phyloP scores from a whole-genome alignment of 192 early-diverging fungal species.

The Powellomyces hirtus region DNA sequence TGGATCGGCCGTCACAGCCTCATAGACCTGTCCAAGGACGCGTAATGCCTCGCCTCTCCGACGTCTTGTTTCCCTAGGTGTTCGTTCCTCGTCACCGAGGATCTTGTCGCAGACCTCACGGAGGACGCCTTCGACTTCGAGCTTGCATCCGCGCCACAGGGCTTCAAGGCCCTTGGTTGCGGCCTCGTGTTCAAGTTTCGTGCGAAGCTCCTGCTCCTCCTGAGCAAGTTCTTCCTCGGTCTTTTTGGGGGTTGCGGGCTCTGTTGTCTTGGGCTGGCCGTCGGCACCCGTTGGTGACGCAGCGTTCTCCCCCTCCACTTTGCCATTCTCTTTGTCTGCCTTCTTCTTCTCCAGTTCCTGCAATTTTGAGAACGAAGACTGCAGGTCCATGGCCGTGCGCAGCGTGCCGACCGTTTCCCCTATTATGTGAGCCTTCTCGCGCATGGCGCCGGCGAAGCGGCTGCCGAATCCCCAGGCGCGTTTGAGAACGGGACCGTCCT shows the following conservation, averaged over 20 bases:
- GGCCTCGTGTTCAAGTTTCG: constrained; percentile 53
- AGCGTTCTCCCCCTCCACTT: not conserved
- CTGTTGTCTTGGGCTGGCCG: not conserved
- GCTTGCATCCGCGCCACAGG: constrained; percentile 88
- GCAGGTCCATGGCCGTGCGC: constrained; percentile 88
- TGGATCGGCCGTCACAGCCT: no score
- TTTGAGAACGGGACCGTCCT: constrained; percentile 51
- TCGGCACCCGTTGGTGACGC: constrained; percentile 5
- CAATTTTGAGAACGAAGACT: constrained; percentile 85
- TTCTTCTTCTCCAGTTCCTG: constrained; percentile 87
- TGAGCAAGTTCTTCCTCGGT: constrained; percentile 35
- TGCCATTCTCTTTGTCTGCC: constrained; percentile 40
- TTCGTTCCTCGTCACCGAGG: constrained; percentile 61
- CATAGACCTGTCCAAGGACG: constrained; percentile 83
- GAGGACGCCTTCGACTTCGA: constrained; percentile 92
- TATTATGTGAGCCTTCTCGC: constrained; percentile 91
- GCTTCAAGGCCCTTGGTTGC: constrained; percentile 78
- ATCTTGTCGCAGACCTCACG: constrained; percentile 88
- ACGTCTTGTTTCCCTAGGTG: constrained; percentile 51
- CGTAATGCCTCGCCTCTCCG: constrained; percentile 78
- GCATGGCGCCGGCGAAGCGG: constrained; percentile 46
- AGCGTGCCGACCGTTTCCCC: constrained; percentile 88
- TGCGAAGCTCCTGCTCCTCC: constrained; percentile 40
- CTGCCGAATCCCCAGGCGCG: constrained; percentile 47
- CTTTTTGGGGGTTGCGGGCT: constrained; percentile 14